A percentile compares a stretch with the other conserved stretches of the same genome.
Conservation (phyloP, 208 protist species). For the Acanthamoeba culbertsoni region DNA sequence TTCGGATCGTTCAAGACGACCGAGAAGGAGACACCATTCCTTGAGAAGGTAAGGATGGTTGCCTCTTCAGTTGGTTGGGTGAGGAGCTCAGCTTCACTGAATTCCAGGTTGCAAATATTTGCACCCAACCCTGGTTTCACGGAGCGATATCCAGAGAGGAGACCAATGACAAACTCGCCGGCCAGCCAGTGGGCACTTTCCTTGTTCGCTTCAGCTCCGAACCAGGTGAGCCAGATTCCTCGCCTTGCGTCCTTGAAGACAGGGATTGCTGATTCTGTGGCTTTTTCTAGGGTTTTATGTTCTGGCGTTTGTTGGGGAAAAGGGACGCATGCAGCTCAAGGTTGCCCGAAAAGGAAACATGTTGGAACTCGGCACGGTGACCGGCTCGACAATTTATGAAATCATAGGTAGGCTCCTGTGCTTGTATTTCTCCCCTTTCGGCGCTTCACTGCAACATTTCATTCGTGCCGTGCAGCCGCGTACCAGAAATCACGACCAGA, state of each 20-base stretch:
- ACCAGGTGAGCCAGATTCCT: background rate
- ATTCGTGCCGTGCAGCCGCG: background rate
- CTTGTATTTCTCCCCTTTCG: background rate
- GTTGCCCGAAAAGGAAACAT: background rate
- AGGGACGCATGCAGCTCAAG: constrained; percentile 27
- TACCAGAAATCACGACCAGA: background rate
- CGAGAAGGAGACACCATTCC: background rate
- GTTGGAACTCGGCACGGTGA: background rate
- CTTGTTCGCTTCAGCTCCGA: background rate
- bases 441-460: background rate
- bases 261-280: too few species aligned
- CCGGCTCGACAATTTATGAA: background rate
- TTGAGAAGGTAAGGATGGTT: background rate
- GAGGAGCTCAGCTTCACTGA: background rate
- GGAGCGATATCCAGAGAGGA: background rate
- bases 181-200: background rate
- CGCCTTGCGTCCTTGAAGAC: too few species aligned
- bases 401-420: background rate
- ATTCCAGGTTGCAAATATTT: background rate
- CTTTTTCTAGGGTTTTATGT: constrained; percentile 13
- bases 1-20: background rate
- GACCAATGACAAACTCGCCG: background rate
- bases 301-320: background rate
- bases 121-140: constrained; percentile 3
- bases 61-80: background rate